These are phyloP conservation scores for Rugosomyces carneus DNA, from an alignment of 1,284 basidiomycete species.

Conservation along the genomic window DNA sequence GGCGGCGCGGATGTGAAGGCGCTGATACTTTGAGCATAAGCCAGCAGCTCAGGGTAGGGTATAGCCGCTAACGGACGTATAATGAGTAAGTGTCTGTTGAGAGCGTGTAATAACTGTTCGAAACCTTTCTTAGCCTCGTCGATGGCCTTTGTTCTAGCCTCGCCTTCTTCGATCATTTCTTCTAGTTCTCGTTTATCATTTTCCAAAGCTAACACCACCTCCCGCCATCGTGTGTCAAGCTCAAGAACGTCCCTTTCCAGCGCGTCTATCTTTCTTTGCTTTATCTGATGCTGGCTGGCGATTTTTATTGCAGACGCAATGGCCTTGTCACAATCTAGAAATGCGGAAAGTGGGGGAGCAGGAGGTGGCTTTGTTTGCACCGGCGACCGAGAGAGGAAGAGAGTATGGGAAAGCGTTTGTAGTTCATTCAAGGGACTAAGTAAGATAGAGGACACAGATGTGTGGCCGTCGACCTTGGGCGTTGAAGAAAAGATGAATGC, in stretches of 20 bases:
- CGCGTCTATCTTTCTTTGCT: constrained; percentile 65
- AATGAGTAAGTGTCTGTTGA: constrained; percentile 4
- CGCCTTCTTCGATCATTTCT: constrained; percentile 62
- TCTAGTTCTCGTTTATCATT: constrained; percentile 62
- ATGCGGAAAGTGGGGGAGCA: constrained; percentile 54
- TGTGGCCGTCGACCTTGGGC: constrained; percentile 18
- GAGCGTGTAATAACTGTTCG: constrained; percentile 11
- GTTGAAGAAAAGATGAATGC: constrained; percentile 15
- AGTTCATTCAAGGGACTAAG: constrained; percentile 59
- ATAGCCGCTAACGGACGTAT: constrained; percentile 47
- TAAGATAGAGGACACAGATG: constrained; percentile 52
- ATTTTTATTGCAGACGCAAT: constrained; percentile 58
- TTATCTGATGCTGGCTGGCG: constrained; percentile 66
- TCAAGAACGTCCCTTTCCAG: constrained; percentile 63
- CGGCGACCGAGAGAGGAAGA: constrained; percentile 69
- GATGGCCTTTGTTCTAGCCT: constrained; percentile 61
- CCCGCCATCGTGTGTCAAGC: constrained; percentile 60
- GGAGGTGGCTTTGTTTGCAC: constrained; percentile 54
- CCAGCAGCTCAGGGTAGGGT: constrained; percentile 72
- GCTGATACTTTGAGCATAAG: constrained; percentile 75
- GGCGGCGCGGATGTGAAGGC: constrained; percentile 80
- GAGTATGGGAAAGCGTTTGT: constrained; percentile 56
- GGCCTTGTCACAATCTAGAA: constrained; percentile 54
- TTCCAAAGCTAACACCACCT: constrained; percentile 56
- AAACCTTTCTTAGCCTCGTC: constrained; percentile 65